Base-by-base conservation (phyloP, 1,284 basidiomycete species). In the Austropuccinia psidii region DNA sequence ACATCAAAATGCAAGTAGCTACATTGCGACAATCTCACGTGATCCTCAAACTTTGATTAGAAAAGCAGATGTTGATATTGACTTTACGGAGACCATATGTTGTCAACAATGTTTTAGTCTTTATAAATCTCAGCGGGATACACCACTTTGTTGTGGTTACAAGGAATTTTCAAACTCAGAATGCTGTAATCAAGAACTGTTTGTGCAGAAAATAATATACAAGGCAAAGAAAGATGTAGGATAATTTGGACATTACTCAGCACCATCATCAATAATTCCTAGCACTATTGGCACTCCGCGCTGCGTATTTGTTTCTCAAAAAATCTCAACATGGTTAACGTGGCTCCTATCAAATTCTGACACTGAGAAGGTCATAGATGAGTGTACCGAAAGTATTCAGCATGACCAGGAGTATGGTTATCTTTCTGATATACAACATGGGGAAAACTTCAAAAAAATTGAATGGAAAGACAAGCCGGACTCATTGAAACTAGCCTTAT, bases 71-170 rank as follows among this genome's bases (percentile, higher is more conserved):
- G 7, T 66, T 3, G 37, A 54, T 0, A 17, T 29, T 4, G 21
- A 69, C 17, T 21, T 69, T 1, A 47, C 7, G 2, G 37, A 61
- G 24, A 49, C 33, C 3, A 50, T 39, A 0, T 72, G 55, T 57
- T 72, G 68, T 33, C 41, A 31, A 49, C 15, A 27, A 1, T 72
- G 55, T 41, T 72, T 72, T 29, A 37, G 15, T n/a, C 54, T 69
- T 1, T 57, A 58, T 35, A 19, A 57, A 33, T 9, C 31, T 8
- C 1, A 54, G 6, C 54, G 15, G 4, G 19, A 24, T 35, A 8
- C 45, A 1, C 57, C 27, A 5, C 39, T 17, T 55, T 17, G 19
- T 24, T 72, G 55, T 27, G 17, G 15, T 1, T 72, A 60, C 41
- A 60, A 61, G 49, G 21, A 15, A n/a, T 61, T 47, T 29, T n/a